These are phyloP conservation scores for Scytalidium sp. DNA, from an alignment of 2,329 filamentous ascomycete species.

Conservation along the genomic window DNA sequence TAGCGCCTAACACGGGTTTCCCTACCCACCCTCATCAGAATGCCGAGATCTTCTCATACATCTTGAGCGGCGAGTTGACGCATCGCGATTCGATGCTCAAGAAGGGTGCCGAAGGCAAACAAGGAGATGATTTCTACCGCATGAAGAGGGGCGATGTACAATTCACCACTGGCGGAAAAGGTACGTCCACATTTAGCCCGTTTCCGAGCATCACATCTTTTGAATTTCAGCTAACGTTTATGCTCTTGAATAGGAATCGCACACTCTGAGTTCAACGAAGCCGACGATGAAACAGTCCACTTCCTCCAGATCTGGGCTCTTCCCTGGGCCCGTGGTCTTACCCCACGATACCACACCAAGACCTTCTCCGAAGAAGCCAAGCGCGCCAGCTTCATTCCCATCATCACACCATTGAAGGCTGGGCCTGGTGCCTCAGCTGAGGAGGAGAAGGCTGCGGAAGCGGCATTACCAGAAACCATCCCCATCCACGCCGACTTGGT, in stretches of 20 bases:
- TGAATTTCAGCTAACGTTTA: constrained; percentile 1
- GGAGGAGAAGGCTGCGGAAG: constrained; percentile 62
- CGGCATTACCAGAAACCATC: constrained; percentile 64
- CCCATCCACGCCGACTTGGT: constrained; percentile 81
- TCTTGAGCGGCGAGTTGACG: constrained; percentile 80
- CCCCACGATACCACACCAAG: constrained; percentile 73
- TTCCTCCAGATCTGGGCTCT: constrained; percentile 89
- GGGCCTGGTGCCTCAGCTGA: constrained; percentile 58
- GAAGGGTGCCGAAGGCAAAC: constrained; percentile 57
- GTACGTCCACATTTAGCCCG: constrained; percentile 34
- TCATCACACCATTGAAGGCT: constrained; percentile 71
- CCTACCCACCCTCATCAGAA: constrained; percentile 82
- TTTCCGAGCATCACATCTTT: neutral
- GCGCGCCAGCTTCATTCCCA: constrained; percentile 65
- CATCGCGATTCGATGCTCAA: constrained; percentile 83
- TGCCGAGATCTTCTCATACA: constrained; percentile 88
- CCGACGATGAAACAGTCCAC: constrained; percentile 63
- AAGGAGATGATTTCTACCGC: constrained; percentile 60
- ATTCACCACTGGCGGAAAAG: constrained; percentile 83
- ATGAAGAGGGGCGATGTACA: constrained; percentile 82
- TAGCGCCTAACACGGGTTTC: constrained; percentile 71
- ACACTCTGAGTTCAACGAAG: constrained; percentile 81
- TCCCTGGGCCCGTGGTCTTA: constrained; percentile 70
- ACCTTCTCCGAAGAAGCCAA: constrained; percentile 73
- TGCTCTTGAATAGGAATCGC: constrained; percentile 53